A percentile compares a stretch with the other conserved stretches of the same genome.
phyloP scores from a whole-genome alignment of 2,329 filamentous ascomycete species.

The Exophiala calicioides region DNA sequence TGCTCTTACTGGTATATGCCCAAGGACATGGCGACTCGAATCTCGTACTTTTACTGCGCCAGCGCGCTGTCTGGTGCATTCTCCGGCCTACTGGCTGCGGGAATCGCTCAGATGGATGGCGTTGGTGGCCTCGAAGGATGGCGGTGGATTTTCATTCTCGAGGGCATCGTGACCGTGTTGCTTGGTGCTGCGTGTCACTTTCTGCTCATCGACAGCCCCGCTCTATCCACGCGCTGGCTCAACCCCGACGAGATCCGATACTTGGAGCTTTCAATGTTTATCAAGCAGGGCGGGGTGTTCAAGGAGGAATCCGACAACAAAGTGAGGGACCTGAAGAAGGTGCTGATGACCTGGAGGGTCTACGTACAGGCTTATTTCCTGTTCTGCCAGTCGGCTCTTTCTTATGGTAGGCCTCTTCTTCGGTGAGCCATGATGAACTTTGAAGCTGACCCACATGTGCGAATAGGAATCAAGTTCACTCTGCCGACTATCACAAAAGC shows the following conservation, averaged over 20 bases:
- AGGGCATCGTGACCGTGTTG: constrained; percentile 48
- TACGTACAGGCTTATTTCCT: constrained; percentile 35
- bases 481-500: constrained; percentile 73
- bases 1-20: constrained; percentile 49
- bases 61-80: constrained; percentile 54
- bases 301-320: constrained; percentile 31
- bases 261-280: constrained; percentile 18
- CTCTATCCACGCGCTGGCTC: constrained; percentile 33
- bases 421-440: neutral
- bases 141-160: constrained; percentile 58
- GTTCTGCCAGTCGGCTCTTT: constrained; percentile 23
- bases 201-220: constrained; percentile 48
- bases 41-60: constrained; percentile 48
- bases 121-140: constrained; percentile 48
- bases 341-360: constrained; percentile 52
- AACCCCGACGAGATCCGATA: constrained; percentile 13
- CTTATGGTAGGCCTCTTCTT: constrained; percentile 1
- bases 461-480: constrained; percentile 48
- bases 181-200: constrained; percentile 46
- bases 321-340: constrained; percentile 48
- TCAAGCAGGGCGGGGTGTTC: constrained; percentile 18
- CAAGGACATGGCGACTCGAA: constrained; percentile 43
- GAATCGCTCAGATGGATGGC: constrained; percentile 54
- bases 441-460: neutral
- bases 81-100: constrained; percentile 53